Conservation (phyloP, 257 asterid species). For the Ajuga chamaepitys region DNA sequence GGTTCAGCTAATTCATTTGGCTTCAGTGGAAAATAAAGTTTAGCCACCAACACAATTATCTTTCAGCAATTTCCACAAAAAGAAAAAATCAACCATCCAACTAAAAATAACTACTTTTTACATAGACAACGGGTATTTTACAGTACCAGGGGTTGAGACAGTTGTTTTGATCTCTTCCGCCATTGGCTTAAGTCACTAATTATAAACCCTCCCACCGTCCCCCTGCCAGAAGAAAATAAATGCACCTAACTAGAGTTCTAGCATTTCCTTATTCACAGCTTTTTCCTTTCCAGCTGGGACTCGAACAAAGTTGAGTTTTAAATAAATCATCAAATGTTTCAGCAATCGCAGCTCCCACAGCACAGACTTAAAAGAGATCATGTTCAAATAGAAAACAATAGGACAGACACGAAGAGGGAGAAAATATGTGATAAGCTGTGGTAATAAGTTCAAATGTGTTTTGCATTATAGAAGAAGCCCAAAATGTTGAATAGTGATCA, state of each 20-base stretch:
- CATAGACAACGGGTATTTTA: background rate
- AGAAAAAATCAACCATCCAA: background rate
- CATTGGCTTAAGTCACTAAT: background rate
- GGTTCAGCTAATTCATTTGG: background rate
- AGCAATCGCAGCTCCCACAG: slow-evolving; percentile 4
- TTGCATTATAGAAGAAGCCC: background rate
- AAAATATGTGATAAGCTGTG: background rate
- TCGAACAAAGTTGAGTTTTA: background rate
- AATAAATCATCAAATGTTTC: background rate
- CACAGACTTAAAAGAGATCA: background rate
- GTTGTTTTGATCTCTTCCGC: background rate
- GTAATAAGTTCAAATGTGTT: background rate
- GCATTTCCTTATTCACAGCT: too few species aligned
- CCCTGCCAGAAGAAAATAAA: too few species aligned
- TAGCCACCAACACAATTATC: background rate
- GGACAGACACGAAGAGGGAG: background rate
- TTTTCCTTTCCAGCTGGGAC: too few species aligned
- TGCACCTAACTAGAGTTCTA: too few species aligned
- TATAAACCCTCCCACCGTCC: too few species aligned
- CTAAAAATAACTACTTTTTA: slow-evolving; percentile 1
- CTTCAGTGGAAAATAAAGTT: background rate
- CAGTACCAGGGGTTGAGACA: background rate
- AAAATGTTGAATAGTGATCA: background rate
- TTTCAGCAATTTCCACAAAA: background rate
- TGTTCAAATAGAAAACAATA: background rate